phyloP scores from a whole-genome alignment of 768 basidiomycete genomes.

The Pleurotus djamor region DNA sequence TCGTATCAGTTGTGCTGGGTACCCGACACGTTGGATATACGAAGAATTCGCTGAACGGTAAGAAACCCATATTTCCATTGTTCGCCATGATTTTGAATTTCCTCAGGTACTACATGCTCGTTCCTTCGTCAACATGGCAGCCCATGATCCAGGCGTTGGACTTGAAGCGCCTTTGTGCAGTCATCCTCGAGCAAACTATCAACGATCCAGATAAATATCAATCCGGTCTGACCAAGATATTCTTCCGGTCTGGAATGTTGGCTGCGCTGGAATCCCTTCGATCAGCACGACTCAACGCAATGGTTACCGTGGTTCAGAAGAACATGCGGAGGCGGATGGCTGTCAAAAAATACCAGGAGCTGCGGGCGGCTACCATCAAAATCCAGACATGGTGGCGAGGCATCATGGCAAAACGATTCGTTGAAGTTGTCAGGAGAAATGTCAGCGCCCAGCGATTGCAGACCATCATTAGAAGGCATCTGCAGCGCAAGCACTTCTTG shows the following conservation, averaged over 20 bases:
- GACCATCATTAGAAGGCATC: conserved; percentile 61
- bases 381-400: conserved; percentile 97
- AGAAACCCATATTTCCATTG: conserved; percentile 17
- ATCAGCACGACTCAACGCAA: conserved; percentile 80
- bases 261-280: conserved; percentile 92
- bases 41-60: conserved; percentile 98
- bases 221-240: conserved; percentile 95
- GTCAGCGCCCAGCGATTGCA: conserved; percentile 79
- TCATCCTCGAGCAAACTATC: conserved; percentile 84
- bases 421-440: conserved; percentile 69
- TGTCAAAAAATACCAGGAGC: conserved; percentile 69
- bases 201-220: conserved; percentile 97
- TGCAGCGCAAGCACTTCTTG: conserved; percentile 72
- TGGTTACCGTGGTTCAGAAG: conserved; percentile 97
- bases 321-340: conserved; percentile 90
- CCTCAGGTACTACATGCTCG: conserved; percentile 93
- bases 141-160: conserved; percentile 82
- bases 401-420: conserved; percentile 71
- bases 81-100: conserved; percentile 15
- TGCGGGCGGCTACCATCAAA: conserved; percentile 73
- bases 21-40: conserved; percentile 97
- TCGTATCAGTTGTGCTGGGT: conserved; percentile 97
- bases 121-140: conserved; percentile 83
- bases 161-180: conserved; percentile 75
- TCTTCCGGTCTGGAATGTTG: conserved; percentile 99